phyloP scores from a whole-genome alignment of 1,139 yeast genomes.

The Yamadazyma diddensiae region DNA sequence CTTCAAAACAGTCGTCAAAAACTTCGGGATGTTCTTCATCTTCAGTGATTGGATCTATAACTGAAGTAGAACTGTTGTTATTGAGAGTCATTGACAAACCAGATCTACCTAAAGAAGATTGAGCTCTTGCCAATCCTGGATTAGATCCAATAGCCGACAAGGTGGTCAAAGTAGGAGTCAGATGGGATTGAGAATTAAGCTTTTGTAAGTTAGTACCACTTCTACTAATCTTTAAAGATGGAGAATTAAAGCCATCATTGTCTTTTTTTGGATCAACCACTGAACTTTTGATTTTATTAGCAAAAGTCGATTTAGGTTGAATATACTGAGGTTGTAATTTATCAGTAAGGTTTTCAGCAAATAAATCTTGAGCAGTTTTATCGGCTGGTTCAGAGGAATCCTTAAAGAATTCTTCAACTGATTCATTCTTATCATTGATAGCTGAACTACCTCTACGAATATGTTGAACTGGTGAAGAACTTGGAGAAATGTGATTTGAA shows the following conservation, averaged over 20 bases:
- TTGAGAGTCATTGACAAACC: slow-evolving; percentile 23
- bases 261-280: slow-evolving; percentile 38
- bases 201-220: slow-evolving; percentile 27
- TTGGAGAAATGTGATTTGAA: slow-evolving; percentile 19
- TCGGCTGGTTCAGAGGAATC: slow-evolving; percentile 14
- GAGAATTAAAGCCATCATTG: slow-evolving; percentile 32
- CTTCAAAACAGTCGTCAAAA: slow-evolving; percentile 2
- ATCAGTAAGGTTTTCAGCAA: slow-evolving; percentile 16
- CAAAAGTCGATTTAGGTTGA: slow-evolving; percentile 43
- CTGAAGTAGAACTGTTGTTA: slow-evolving; percentile 30
- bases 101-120: slow-evolving; percentile 20
- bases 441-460: not conserved
- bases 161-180: not conserved
- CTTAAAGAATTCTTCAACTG: slow-evolving; percentile 31
- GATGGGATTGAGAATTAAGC: slow-evolving; percentile 8
- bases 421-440: slow-evolving; percentile 9
- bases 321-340: slow-evolving; percentile 33
- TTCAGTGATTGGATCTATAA: slow-evolving; percentile 21
- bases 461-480: slow-evolving; percentile 14
- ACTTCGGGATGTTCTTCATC: slow-evolving; percentile 17
- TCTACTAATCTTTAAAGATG: slow-evolving; percentile 43
- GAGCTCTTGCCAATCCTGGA: slow-evolving; percentile 7
- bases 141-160: slow-evolving; percentile 4
- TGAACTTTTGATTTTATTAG: slow-evolving; percentile 38
- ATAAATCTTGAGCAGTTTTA: slow-evolving; percentile 9